A percentile compares a stretch with the other conserved stretches of the same genome.
Evolutionary conservation across 176 grass and related monocot species (phyloP).

Genomic region (Musa itinerans): DNA sequence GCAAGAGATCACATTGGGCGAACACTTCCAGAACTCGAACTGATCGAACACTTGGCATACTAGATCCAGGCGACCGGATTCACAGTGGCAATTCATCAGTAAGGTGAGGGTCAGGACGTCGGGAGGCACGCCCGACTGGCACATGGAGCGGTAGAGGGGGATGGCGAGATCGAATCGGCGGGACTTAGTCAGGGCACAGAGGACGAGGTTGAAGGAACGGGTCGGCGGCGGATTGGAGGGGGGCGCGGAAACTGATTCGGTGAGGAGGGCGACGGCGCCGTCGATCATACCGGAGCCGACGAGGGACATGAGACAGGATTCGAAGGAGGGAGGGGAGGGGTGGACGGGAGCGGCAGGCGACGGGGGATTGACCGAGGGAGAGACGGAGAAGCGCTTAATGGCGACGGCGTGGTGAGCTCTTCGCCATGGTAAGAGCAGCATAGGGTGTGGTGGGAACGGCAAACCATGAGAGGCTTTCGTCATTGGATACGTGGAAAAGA

Average conservation of each 20-base stretch:
- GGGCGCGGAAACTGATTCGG: not conserved
- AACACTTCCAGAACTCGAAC: slow-evolving; percentile 12
- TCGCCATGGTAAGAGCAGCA: not conserved
- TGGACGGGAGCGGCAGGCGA: not conserved
- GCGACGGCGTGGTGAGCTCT: not conserved
- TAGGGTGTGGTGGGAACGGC: not conserved
- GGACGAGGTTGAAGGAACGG: not conserved
- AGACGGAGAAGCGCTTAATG: not conserved
- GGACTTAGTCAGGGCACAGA: not conserved
- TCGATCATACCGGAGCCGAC: not conserved
- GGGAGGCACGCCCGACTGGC: not conserved
- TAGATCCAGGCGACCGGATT: slow-evolving; percentile 7
- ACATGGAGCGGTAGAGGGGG: slow-evolving; percentile 1
- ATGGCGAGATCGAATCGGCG: not conserved
- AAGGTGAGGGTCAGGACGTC: slow-evolving; percentile 26
- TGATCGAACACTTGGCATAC: slow-evolving; percentile 28
- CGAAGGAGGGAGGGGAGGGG: not conserved
- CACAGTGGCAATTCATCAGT: slow-evolving; percentile 12
- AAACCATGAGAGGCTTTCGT: too few relatives aligned
- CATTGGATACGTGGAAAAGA: too few relatives aligned
- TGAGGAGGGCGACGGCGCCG: slow-evolving; percentile 4
- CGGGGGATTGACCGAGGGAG: not conserved
- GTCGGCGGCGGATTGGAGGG: not conserved
- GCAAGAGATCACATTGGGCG: slow-evolving; percentile 22
- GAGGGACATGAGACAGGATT: not conserved